Conservation (phyloP, 352 stramenopile genomes). For the Globisporangium mamillatum region DNA sequence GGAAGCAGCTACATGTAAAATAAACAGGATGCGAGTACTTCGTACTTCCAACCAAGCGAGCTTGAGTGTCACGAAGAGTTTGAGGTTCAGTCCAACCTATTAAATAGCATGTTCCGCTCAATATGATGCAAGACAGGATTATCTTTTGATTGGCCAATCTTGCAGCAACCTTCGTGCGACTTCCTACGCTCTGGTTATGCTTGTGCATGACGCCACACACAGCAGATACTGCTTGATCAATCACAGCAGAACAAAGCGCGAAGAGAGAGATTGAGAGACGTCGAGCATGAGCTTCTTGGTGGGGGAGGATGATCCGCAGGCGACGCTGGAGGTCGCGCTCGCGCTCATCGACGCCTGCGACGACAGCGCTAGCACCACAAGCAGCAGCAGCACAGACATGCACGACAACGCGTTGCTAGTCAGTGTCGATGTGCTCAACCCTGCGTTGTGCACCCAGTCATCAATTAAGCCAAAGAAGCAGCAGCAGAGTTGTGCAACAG, state of each 20-base stretch:
- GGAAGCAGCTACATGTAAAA: too few species aligned
- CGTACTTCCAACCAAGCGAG: too few species aligned
- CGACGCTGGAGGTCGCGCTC: constrained; percentile 22
- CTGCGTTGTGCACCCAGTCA: neutral
- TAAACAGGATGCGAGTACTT: neutral
- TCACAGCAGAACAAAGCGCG: neutral
- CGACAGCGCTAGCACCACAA: neutral
- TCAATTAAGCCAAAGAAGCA: neutral
- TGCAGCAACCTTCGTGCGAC: neutral
- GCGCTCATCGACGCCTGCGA: constrained; percentile 22
- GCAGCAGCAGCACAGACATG: neutral
- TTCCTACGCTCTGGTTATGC: too few species aligned
- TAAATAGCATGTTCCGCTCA: neutral
- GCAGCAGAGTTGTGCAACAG: neutral
- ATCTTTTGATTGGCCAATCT: neutral
- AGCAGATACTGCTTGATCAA: too few species aligned
- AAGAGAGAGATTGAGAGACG: neutral
- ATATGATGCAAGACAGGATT: neutral
- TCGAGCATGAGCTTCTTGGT: constrained; percentile 9
- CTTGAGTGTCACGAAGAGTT: too few species aligned
- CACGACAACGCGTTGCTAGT: neutral
- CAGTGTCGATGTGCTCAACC: neutral
- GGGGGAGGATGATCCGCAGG: constrained; percentile 19
- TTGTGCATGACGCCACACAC: too few species aligned
- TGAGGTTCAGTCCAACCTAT: neutral